Evolutionary conservation across 139 green algal genomes (phyloP), one percentile per base, ranked within the genome.

Genomic region (Chlorella sp.): DNA sequence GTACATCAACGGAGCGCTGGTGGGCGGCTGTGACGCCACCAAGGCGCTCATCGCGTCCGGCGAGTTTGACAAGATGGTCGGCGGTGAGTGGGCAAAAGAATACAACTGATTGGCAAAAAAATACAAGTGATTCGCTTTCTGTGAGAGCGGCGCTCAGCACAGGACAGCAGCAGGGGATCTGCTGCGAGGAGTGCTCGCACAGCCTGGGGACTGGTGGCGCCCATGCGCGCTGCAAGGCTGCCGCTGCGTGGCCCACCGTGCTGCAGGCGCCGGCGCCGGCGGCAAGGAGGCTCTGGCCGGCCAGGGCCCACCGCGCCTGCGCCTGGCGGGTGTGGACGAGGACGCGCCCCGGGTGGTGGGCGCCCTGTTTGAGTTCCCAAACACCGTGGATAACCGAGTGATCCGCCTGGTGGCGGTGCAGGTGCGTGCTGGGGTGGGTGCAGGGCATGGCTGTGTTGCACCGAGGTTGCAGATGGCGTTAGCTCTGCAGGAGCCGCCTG

Each of bases 11-110:
- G 76, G 79, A 30, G 76, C 64, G 26, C 70, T 92, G 44, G 40
- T 92, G 34, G 89, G 89, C 51, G 89, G 89, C 34, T 92, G 89
- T 72, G 84, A 92, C 69, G 81, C 69, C 65, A 90, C 76, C 24
- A 92, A 92, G 84, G 81, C 65, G 3, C 68, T 92, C 13, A 76
- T 86, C 32, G 16, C 76, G 19, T 51, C 32, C 16, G 88, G 89
- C 9, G 72, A 92, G 77, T 87, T 92, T 40, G 40, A 84, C 34
- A 74, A 60, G 36, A 76, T 87, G 69, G 60, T 92, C 38, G n/a
- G 43, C 8, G 68, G 74, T 76, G 69, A 40, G 69, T 51, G 68
- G 41, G 14, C 9, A 32, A 13, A 5, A 5, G 58, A 13, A 9
- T 16, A 32, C 14, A 13, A 9, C 58, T 32, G 9, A 13, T 67